Evolutionary conservation across 345 rosid genomes (phyloP), one percentile per base, ranked within the genome.

Genomic region (Populus tremula): DNA sequence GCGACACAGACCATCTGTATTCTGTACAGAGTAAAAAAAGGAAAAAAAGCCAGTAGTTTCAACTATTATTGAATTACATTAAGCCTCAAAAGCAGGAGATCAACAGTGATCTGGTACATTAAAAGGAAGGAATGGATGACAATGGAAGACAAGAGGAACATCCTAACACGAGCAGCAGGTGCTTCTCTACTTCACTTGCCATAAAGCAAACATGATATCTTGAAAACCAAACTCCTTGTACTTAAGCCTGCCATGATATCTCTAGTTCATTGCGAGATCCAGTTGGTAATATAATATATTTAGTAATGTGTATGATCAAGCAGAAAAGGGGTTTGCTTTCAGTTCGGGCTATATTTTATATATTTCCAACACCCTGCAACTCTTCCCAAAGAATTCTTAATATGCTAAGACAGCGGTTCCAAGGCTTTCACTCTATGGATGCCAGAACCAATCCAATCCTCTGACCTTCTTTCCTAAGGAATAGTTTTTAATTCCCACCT

Each of bases 1-100:
- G 76, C 36, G 81, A 84, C 83, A 82, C 67, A 67, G 74, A 31
- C 85, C 67, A 85, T 71, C 85, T 85, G 88, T 75, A 77, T 67
- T 54, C 81, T 82, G 86, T 74, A 70, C 72, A 47, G 64, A 78
- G 76, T 77, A 41, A 41, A 41, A 41, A 9, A 41, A 35, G 76
- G 27, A 27, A 27, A 74, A 74, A 80, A 84, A 76, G 81, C 79
- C 59, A 70, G 70, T 64, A 53, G 68, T 63, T 66, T 67, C 16
- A 76, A 53, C 54, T 69, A 70, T 59, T 80, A 74, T 83, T 63
- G 5, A 78, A 82, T 45, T 71, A 73, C 18, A 69, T 39, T 33
- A 47, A 66, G 62, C 79, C 77, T 78, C 71, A 84, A 85, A 82
- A 82, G 84, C 74, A 74, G 69, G 65, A 81, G 73, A 72, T 75